Evolutionary conservation across 2,329 filamentous ascomycete species (phyloP), one percentile per base, ranked within the genome.

Genomic region (Fusarium heterosporum): DNA sequence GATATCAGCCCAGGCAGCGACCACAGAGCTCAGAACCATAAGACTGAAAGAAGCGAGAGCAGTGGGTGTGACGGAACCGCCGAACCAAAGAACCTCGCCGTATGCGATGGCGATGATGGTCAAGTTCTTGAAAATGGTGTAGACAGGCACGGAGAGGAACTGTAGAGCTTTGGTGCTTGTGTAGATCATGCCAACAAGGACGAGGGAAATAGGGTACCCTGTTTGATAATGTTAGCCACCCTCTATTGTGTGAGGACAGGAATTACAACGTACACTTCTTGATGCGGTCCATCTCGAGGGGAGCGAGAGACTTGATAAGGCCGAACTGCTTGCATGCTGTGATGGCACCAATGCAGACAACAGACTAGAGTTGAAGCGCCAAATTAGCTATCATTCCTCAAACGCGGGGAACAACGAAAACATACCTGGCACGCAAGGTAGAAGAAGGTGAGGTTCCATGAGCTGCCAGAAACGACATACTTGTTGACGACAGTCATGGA

Each of bases 401-500:
- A 42, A 49, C n/a, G 54, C 19, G 32, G 28, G 47, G 46, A 36
- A 55, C 6, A 14, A 26, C 5, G 65, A 55, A 42, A 51, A 57
- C 87, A 73, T 87, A 97, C 95, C 89, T 98, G 96, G 60, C 98
- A 85, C 61, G 89, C 91, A 57, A 99, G 88, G 74, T 97, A 91
- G 81, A 99, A 93, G 80, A 98, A 97, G 81, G 96, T 97, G 73
- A 99, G 82, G 81, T 98, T 99, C 87, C 96, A 99, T 70, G 90
- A 87, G 50, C 87, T 85, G 61, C 96, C 96, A 14, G 93, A 97
- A 40, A 99, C 88, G 67, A 97, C 94, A 79, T 96, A 99, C 85
- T 99, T 99, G 84, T 99, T 99, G 79, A 96, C 96, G n/a, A 97
- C 92, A 8, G 96, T 99, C 96, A 99, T 99, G 79, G 95, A 87